A percentile compares a stretch with the other conserved stretches of the same genome.
These are phyloP conservation scores for Fragilaria crotonensis DNA, from an alignment of 108 stramenopile species.

Conservation along the genomic window DNA sequence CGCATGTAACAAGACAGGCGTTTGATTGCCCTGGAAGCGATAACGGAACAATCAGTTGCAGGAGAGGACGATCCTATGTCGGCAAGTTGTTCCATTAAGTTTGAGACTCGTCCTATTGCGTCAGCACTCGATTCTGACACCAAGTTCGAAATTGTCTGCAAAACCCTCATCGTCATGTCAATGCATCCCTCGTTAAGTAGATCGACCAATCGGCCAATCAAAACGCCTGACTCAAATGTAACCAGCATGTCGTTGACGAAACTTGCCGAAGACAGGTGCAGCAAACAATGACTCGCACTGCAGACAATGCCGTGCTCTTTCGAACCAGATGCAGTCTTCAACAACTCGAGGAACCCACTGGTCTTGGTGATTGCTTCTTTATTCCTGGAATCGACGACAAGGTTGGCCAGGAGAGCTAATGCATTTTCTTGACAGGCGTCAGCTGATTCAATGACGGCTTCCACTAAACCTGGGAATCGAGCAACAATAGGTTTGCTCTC, in stretches of 20 bases:
- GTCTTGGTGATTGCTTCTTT: not conserved
- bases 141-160: not conserved
- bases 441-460: not conserved
- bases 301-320: not conserved
- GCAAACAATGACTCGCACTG: not conserved
- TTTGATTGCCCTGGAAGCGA: not conserved
- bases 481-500: not conserved
- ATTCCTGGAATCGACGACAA: not conserved
- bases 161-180: not conserved
- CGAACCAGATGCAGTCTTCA: not conserved
- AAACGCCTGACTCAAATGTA: not conserved
- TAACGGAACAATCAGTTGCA: not conserved
- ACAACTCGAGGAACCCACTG: not conserved
- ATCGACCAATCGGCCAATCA: not conserved
- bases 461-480: not conserved
- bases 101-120: not conserved
- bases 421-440: not conserved
- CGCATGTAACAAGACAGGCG: not conserved
- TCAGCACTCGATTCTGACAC: not conserved
- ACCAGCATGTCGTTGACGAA: not conserved
- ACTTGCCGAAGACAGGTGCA: not conserved
- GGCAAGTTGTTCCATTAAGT: not conserved
- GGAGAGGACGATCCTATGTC: not conserved
- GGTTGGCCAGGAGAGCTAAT: not conserved
- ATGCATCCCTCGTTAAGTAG: not conserved